Evolutionary conservation across 768 basidiomycete species (phyloP).

Genomic region (Amyloporia xantha): DNA sequence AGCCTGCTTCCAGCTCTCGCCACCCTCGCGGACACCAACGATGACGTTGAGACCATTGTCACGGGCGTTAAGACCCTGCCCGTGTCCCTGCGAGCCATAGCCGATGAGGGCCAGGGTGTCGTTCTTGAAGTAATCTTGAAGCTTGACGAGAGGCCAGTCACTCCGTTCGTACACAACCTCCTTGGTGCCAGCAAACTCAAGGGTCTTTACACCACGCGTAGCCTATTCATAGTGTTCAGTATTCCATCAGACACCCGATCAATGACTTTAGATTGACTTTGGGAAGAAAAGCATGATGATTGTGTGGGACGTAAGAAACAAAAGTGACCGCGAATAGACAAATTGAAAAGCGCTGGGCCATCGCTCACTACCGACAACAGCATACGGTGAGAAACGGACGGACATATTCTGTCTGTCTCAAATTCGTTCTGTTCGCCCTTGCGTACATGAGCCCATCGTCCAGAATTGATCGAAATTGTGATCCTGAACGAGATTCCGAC

Average conservation of each 20-base stretch:
- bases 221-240: slow-evolving; percentile 29
- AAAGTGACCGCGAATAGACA: not conserved
- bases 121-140: slow-evolving; percentile 99
- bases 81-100: slow-evolving; percentile 98
- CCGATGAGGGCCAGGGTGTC: slow-evolving; percentile 99
- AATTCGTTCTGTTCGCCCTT: too few relatives aligned
- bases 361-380: too few relatives aligned
- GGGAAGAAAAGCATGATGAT: slow-evolving; percentile 8
- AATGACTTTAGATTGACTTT: too few relatives aligned
- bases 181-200: slow-evolving; percentile 92
- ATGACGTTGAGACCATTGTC: slow-evolving; percentile 99
- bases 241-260: not conserved
- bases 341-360: too few relatives aligned
- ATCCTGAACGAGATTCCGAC: too few relatives aligned
- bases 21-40: slow-evolving; percentile 94
- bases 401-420: too few relatives aligned
- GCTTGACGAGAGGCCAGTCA: slow-evolving; percentile 97
- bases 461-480: too few relatives aligned
- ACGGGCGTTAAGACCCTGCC: slow-evolving; percentile 96
- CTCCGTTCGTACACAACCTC: slow-evolving; percentile 92
- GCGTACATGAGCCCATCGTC: too few relatives aligned
- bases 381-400: too few relatives aligned
- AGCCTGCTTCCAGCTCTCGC: slow-evolving; percentile 96
- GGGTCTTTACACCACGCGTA: slow-evolving; percentile 83
- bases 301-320: too few relatives aligned